These are phyloP conservation scores for Asterochloris erici DNA, from an alignment of 139 green algal genomes.

Conservation along the genomic window DNA sequence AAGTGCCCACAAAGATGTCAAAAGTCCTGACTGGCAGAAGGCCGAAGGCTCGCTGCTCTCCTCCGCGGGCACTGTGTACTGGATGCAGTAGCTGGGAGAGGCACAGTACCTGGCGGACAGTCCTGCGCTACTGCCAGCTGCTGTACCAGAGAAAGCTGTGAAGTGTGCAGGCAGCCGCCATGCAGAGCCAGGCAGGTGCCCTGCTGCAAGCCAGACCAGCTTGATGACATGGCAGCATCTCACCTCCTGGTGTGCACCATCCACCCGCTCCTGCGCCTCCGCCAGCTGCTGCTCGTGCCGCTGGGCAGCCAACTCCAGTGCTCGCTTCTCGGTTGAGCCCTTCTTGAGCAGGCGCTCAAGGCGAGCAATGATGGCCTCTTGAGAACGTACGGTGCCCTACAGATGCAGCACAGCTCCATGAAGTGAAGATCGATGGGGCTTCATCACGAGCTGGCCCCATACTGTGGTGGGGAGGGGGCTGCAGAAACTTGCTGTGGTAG, in stretches of 20 bases:
- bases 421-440: too few species aligned
- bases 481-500: too few species aligned
- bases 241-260: not conserved
- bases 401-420: too few species aligned
- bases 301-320: not conserved
- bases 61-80: too few species aligned
- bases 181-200: not conserved
- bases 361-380: conserved; percentile 45
- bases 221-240: not conserved
- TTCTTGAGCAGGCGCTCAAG: conserved; percentile 44
- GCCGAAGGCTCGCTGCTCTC: too few species aligned
- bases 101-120: too few species aligned
- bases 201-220: not conserved
- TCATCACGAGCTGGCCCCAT: too few species aligned
- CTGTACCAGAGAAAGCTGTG: not conserved
- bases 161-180: not conserved
- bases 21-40: too few species aligned
- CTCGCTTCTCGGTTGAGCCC: conserved; percentile 26
- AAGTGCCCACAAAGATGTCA: too few species aligned
- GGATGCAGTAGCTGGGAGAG: too few species aligned
- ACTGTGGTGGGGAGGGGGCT: too few species aligned
- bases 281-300: conserved; percentile 8
- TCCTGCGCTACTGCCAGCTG: too few species aligned
- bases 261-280: not conserved
- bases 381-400: conserved; percentile 3